Base-by-base conservation (phyloP, 192 early-diverging fungal genomes). In the Entomortierella beljakovae region DNA sequence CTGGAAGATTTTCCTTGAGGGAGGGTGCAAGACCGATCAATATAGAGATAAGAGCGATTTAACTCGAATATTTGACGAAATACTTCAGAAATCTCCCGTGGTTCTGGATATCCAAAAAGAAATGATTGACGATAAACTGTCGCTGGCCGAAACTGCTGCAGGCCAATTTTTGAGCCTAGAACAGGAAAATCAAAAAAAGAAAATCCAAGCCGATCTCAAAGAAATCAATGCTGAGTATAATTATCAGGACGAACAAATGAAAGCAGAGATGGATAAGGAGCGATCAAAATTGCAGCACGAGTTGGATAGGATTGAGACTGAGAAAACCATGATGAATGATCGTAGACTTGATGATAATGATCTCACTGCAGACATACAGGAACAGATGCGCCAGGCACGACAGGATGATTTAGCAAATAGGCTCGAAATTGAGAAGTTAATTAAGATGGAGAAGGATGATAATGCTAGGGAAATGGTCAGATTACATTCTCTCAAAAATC, bases 41-140 rank as follows among this genome's bases (percentile, higher is more conserved):
- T 56, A 56, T 29, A 16, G 29, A 29, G 54, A 56, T 32, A 25
- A 29, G 26, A 32, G 31, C 31, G 54, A 56, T 32, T 29, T 56
- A 7, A 20, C 31, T 56, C 54, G 54, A 56, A 56, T 56, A 16
- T 56, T 56, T 29, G 25, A 56, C 26, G 8, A 4, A 33, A 26
- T 56, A 5, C 54, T 56, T 3, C 15, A 15, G 4, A 32, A 56
- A 13, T 4, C 10, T 13, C 54, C 54, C 4, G 32, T 33, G 20
- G 54, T 26, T 7, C 54, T 56, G 6, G 29, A 56, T 13, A 56
- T 56, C 54, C 54, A 56, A 29, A 13, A 28, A 56, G 54, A 56
- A 33, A 56, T 56, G 25, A 29, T 56, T 28, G 54, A 31, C 25
- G 25, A 28, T 16, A 28, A 20, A 18, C 6, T 11, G 25, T 3